phyloP scores from a whole-genome alignment of 306 rosid genomes.

The Pyrus betulifolia region DNA sequence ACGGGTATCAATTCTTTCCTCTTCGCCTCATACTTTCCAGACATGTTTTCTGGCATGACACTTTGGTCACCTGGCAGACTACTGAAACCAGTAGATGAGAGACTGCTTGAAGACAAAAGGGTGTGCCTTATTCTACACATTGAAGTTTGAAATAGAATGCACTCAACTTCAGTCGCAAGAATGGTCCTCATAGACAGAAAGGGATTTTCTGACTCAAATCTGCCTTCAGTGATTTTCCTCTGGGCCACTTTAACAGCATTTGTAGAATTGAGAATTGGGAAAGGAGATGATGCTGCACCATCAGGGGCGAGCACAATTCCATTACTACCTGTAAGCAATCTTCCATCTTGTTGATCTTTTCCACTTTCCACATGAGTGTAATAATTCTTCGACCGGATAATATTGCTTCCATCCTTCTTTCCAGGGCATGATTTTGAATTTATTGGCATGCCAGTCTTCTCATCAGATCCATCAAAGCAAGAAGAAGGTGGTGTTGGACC shows the following conservation, averaged over 20 bases:
- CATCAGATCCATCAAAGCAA: slow-evolving; percentile 60
- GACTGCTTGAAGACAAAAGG: slow-evolving; percentile 56
- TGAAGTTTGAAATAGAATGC: slow-evolving; percentile 72
- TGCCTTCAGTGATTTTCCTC: slow-evolving; percentile 53
- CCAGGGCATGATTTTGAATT: slow-evolving; percentile 44
- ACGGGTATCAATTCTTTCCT: slow-evolving; percentile 80
- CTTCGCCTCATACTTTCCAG: slow-evolving; percentile 66
- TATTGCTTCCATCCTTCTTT: slow-evolving; percentile 33
- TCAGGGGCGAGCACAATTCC: slow-evolving; percentile 35
- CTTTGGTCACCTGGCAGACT: slow-evolving; percentile 58
- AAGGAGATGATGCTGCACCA: slow-evolving; percentile 38
- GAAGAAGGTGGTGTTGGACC: slow-evolving; percentile 87
- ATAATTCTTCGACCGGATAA: slow-evolving; percentile 46
- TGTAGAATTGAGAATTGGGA: slow-evolving; percentile 49
- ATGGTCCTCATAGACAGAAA: slow-evolving; percentile 56
- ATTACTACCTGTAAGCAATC: slow-evolving; percentile 28
- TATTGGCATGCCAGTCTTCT: slow-evolving; percentile 40
- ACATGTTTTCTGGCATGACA: slow-evolving; percentile 52
- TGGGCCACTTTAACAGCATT: slow-evolving; percentile 39
- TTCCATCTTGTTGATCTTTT: slow-evolving; percentile 52
- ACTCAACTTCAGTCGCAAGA: slow-evolving; percentile 81
- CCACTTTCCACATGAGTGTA: slow-evolving; percentile 62
- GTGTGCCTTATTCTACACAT: slow-evolving; percentile 87
- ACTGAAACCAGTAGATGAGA: slow-evolving; percentile 44
- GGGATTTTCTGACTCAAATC: slow-evolving; percentile 47